Conservation (phyloP, 495 filamentous ascomycete genomes). For the Neurospora sp. region DNA sequence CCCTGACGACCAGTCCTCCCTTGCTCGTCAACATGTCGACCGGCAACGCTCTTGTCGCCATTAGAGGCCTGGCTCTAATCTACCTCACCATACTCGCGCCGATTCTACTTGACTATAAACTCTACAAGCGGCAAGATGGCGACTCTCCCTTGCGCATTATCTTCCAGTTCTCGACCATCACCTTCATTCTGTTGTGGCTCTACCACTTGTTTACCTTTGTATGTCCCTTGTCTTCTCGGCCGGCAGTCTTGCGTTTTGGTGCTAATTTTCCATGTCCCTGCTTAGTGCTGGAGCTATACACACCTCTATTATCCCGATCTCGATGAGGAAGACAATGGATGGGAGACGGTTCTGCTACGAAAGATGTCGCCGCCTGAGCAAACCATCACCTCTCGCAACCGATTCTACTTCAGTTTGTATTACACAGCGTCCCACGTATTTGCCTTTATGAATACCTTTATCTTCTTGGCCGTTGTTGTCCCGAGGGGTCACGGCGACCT, state of each 20-base stretch:
- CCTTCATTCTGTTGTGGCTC: constrained; percentile 30
- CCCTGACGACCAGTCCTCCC: background rate
- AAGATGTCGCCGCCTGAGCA: constrained; percentile 30
- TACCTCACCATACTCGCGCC: constrained; percentile 34
- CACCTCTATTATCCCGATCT: constrained; percentile 35
- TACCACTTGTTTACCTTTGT: constrained; percentile 36
- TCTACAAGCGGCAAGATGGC: constrained; percentile 16
- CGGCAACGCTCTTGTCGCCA: constrained; percentile 18
- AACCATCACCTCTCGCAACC: constrained; percentile 22
- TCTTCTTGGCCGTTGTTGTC: constrained; percentile 39
- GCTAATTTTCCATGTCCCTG: background rate
- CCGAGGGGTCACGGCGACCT: constrained; percentile 24
- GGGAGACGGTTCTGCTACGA: constrained; percentile 18
- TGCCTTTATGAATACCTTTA: constrained; percentile 32
- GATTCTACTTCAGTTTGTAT: constrained; percentile 38
- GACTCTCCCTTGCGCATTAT: constrained; percentile 27
- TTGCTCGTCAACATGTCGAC: background rate
- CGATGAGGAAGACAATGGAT: constrained; percentile 17
- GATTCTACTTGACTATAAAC: constrained; percentile 33
- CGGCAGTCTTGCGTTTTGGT: background rate
- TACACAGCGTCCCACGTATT: constrained; percentile 37
- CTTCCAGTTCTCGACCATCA: constrained; percentile 40
- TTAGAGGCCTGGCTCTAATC: constrained; percentile 30
- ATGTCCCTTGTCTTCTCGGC: constrained; percentile 6
- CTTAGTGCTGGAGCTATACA: constrained; percentile 37